Conservation (phyloP, 345 rosid genomes). For the Aegle marmelos region DNA sequence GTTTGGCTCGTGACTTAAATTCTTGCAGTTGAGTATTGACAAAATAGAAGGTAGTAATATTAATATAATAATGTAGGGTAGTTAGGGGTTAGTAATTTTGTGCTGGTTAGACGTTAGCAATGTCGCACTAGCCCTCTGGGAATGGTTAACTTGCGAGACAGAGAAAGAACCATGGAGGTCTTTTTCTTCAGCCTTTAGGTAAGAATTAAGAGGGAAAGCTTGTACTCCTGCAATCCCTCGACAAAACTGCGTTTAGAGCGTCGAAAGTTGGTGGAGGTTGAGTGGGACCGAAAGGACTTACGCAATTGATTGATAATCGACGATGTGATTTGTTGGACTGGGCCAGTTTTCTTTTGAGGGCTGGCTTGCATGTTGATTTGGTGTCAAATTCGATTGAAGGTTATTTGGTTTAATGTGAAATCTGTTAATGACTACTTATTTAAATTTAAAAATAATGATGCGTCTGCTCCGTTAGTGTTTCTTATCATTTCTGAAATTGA, state of each 20-base stretch:
- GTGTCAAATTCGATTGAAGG: no score
- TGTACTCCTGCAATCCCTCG: background rate
- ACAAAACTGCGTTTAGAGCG: background rate
- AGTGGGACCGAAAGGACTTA: background rate
- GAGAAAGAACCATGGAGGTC: no score
- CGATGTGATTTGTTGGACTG: background rate
- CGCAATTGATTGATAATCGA: background rate
- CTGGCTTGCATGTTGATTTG: no score
- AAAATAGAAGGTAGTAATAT: background rate
- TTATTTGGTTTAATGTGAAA: no score
- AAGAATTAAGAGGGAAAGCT: background rate
- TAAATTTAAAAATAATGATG: no score
- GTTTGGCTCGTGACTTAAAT: background rate
- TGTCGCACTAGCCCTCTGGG: background rate
- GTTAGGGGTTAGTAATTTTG: background rate
- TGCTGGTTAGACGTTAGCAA: background rate
- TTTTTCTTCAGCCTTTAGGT: background rate
- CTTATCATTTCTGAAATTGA: no score
- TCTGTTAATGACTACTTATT: no score
- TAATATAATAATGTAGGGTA: background rate
- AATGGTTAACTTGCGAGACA: background rate
- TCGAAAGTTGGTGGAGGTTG: conserved; percentile 1
- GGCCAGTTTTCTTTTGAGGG: background rate
- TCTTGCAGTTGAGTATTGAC: conserved; percentile 1
- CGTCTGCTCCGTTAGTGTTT: no score